Conservation (phyloP, 208 protist genomes). For the Strigomonas galati region DNA sequence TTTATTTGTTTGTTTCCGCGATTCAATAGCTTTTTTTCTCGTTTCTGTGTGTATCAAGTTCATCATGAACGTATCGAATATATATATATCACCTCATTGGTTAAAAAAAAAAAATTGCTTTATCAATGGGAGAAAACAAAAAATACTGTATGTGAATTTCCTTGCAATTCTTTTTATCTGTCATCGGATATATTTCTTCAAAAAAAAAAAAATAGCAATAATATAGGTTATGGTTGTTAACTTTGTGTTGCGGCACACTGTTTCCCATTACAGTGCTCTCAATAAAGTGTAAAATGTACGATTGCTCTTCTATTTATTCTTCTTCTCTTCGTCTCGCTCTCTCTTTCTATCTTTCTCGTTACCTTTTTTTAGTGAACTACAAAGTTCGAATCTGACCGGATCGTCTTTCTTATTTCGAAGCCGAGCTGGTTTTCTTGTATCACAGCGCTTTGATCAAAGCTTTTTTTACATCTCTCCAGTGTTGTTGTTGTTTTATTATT, state of each 20-base stretch:
- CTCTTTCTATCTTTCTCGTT: not conserved
- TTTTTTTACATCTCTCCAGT: slow-evolving; percentile 6
- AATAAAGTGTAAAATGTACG: no score
- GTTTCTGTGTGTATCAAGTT: not conserved
- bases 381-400: not conserved
- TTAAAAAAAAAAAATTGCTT: not conserved
- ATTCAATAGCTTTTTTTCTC: slow-evolving; percentile 1
- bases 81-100: no score
- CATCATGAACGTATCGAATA: no score
- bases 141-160: not conserved
- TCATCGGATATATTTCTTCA: not conserved
- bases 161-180: not conserved
- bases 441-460: not conserved
- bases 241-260: no score
- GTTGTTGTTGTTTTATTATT: slow-evolving; percentile 11
- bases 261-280: no score
- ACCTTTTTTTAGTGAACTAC: not conserved
- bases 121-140: slow-evolving; percentile 3
- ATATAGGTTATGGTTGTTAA: no score
- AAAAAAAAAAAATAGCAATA: slow-evolving; percentile 5
- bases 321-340: not conserved
- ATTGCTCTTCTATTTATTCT: no score
- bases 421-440: not conserved
- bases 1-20: not conserved
- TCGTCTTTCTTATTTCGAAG: not conserved